Base-by-base conservation (phyloP, 129 eudicot genomes). In the Tanacetum coccineum region DNA sequence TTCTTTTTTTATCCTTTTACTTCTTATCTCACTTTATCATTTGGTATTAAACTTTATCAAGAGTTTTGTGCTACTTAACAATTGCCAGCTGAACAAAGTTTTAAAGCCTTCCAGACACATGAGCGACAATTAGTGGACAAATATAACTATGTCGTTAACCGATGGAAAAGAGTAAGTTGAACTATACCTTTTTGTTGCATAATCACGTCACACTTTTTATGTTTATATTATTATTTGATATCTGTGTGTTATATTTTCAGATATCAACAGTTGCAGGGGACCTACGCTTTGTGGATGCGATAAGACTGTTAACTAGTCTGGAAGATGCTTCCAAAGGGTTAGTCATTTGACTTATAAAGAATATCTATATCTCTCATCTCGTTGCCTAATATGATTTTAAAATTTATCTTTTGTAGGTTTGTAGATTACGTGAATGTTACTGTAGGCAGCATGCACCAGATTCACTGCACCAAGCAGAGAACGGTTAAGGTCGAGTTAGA, bases 281-380 rank as follows among this genome's bases (percentile, higher is more conserved):
- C 70, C 75, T 93, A 59, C 90, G 92, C 3, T 82, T 84, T 71
- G 84, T 59, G 55, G 96, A 93, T 67, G 92, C 98, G 46, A 67
- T 93, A 89, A 84, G 92, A 76, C 87, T 88, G 55, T 81, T 93
- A 49, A 53, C 76, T 71, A 82, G 82, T 60, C 70, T 93, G 75
- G 96, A 93, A 64, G 96, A 93, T 80, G 87, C 90, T 61, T 83
- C 96, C 54, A 88, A 79, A 81, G 89, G 91, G 98, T 92, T 70
- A 64, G 95, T 70, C 59, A 59, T 56, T 78, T 8, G 5, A 30
- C 42, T n/a, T 46, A 9, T 42, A 47, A 36, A 48, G 12, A 46
- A 19, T 61, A 21, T 13, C 12, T 70, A 6, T 30, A 45, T 51
- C 60, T 8, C 30, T 17, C 32, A 56, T 66, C 56, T 15, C 18